Evolutionary conservation across 805 yeast genomes (phyloP).

Genomic region (Candida schatavii): DNA sequence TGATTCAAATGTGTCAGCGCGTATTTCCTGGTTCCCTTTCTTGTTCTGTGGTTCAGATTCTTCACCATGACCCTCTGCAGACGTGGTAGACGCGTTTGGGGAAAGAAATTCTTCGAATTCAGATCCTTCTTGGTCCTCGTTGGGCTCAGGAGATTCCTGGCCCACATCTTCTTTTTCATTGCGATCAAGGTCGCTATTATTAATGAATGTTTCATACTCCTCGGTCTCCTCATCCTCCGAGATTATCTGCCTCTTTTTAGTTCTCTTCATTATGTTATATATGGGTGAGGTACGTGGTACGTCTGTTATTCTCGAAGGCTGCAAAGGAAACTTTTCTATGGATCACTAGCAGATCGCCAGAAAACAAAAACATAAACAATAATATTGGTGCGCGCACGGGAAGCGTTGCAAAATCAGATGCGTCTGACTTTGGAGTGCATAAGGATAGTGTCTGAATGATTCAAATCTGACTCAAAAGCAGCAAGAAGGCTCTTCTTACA

Average conservation of each 20-base stretch:
- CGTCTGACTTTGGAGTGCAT: no score
- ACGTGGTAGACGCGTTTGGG: not conserved
- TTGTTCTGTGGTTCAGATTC: not conserved
- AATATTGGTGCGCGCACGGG: not conserved
- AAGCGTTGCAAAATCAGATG: constrained; percentile 7
- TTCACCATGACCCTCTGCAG: not conserved
- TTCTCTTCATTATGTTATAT: constrained; percentile 1
- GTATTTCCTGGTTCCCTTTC: not conserved
- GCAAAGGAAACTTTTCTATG: not conserved
- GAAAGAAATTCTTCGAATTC: constrained; percentile 6
- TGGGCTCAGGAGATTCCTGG: not conserved
- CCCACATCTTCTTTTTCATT: not conserved
- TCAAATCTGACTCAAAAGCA: no score
- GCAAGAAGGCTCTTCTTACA: no score
- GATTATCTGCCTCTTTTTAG: constrained; percentile 2
- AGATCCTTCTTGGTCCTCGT: not conserved
- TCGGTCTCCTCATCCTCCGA: constrained; percentile 9
- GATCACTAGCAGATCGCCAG: not conserved
- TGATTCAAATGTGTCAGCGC: not conserved
- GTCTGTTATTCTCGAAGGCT: not conserved
- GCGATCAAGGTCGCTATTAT: constrained; percentile 34
- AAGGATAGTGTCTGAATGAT: no score
- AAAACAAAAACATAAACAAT: not conserved
- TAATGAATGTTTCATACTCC: constrained; percentile 28
- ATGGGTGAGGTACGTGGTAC: not conserved